Conservation (phyloP, 129 eudicot species). For the Chrysanthemum seticuspe region DNA sequence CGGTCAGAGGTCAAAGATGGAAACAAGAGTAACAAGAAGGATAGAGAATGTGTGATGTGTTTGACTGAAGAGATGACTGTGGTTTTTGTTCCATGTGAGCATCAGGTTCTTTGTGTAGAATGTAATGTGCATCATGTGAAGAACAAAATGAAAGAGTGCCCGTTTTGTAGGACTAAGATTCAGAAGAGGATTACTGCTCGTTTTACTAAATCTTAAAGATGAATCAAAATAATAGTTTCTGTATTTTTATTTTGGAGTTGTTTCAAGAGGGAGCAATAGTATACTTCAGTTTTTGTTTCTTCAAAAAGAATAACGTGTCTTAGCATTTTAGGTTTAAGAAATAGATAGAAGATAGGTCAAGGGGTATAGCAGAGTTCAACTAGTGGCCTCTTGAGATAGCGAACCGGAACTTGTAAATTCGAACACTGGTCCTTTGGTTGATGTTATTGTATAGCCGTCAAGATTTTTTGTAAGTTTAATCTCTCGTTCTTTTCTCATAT, state of each 20-base stretch:
- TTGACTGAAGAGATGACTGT: conserved; percentile 54
- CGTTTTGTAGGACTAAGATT: conserved; percentile 61
- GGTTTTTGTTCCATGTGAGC: conserved; percentile 74
- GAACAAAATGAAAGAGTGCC: conserved; percentile 59
- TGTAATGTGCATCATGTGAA: conserved; percentile 59
- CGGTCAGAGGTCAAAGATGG: not conserved
- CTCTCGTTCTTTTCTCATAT: not conserved
- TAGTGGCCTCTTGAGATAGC: conserved; percentile 23
- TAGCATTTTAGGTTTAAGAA: conserved; percentile 3
- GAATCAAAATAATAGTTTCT: not conserved
- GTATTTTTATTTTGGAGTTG: not conserved
- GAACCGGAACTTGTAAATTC: conserved; percentile 18
- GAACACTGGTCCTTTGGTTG: not conserved
- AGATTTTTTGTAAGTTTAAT: not conserved
- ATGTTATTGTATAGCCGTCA: conserved; percentile 18
- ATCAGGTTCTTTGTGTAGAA: conserved; percentile 55
- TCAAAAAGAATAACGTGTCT: not conserved
- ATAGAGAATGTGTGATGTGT: conserved; percentile 77
- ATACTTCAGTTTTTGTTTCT: not conserved
- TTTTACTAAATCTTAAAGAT: conserved; percentile 27
- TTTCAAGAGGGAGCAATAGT: not conserved
- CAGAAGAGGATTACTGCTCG: conserved; percentile 44
- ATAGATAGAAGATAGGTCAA: not conserved
- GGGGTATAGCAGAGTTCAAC: conserved; percentile 16
- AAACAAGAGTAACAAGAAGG: conserved; percentile 18